These are phyloP conservation scores for Emergomyces pasteurianus DNA, from an alignment of 2,329 filamentous ascomycete species.

Conservation along the genomic window DNA sequence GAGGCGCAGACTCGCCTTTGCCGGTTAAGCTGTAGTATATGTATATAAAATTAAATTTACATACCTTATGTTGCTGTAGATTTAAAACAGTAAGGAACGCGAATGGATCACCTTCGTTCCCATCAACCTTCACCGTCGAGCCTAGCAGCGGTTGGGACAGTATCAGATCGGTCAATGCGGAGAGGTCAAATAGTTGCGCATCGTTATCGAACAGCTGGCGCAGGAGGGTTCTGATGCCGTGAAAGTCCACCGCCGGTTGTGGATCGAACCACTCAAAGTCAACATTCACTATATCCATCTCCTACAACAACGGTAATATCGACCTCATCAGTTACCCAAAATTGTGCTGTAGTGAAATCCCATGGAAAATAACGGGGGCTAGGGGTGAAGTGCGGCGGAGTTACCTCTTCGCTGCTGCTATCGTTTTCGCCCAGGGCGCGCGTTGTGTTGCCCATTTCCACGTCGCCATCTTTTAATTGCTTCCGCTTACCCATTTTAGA, in stretches of 20 bases:
- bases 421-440: constrained; percentile 26
- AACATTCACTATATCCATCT: constrained; percentile 83
- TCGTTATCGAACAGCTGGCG: constrained; percentile 90
- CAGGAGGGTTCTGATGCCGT: constrained; percentile 79
- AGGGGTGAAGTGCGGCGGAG: background rate
- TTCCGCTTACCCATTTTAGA: constrained; percentile 42
- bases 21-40: background rate
- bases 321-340: background rate
- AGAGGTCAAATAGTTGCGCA: constrained; percentile 73
- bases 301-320: constrained; percentile 37
- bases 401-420: constrained; percentile 29
- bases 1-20: background rate
- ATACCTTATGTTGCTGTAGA: constrained; percentile 57
- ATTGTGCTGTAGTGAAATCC: background rate
- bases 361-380: too few species aligned
- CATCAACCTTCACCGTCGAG: constrained; percentile 94
- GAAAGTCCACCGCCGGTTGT: constrained; percentile 78
- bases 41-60: background rate
- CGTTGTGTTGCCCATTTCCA: constrained; percentile 33
- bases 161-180: constrained; percentile 73
- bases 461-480: constrained; percentile 35
- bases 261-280: constrained; percentile 99
- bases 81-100: constrained; percentile 86
- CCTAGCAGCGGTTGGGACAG: constrained; percentile 77
- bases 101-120: constrained; percentile 83